Base-by-base conservation (phyloP, 768 basidiomycete genomes). In the Boletus sp. region DNA sequence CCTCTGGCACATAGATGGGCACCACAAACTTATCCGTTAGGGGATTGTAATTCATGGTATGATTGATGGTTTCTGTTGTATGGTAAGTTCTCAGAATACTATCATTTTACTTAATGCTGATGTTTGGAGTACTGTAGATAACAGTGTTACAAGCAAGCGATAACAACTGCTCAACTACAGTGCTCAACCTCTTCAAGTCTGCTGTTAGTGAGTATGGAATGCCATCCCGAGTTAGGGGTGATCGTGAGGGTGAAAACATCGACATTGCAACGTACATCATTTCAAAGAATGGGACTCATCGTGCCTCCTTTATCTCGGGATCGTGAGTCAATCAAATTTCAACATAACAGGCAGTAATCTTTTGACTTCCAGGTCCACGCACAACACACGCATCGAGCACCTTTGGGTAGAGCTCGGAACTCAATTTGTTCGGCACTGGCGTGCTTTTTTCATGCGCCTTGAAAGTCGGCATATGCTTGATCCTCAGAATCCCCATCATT, bases 381-480 rank as follows among this genome's bases (percentile, higher is more conserved):
- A 23, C 23, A 23, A 23, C 23, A 23, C 23, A 23, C 4, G 23
- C 23, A 23, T 23, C 4, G 23, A 23, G 23, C 4, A 4, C 23
- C 23, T 4, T 2, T 23, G 23, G 23, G 23, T 23, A 23, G 23
- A 23, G 23, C 23, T 4, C 23, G 4, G 4, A 23, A 23, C 23
- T 23, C 23, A 23, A 23, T 23, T 23, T 23, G 23, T 23, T 23
- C 4, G 23, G 4, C 4, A 4, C 23, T 23, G 23, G 23, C 4
- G 23, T 33, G 32, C 32, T 3, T 33, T 79, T 80, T 81, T 81
- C 39, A 58, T 43, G 0, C 58, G 63, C 0, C 65, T 80, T 0
- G 76, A 77, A 44, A 9, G 45, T 0, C 50, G 61, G 0, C 75
- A 79, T 55, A n/a, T 42, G 4, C 69, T 80, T 0, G 62, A 79